Evolutionary conservation across 202 grass and related monocot genomes (phyloP).

Genomic region (Panicum virgatum): DNA sequence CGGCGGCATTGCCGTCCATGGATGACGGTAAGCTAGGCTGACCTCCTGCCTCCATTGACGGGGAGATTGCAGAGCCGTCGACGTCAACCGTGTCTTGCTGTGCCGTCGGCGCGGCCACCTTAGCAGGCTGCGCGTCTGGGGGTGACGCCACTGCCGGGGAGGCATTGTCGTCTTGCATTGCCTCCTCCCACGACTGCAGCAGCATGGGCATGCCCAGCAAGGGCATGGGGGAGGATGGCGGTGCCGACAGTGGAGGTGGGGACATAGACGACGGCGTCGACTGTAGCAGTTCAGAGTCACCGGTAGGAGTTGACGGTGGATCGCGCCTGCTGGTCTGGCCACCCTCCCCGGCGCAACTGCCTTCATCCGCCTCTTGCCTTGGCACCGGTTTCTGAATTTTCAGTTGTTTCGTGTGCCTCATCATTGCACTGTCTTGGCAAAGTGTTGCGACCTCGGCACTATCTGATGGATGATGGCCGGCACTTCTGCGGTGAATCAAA

Average conservation of each 20-base stretch:
- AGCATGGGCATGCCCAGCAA: constrained; percentile 34
- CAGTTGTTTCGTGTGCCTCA: background rate
- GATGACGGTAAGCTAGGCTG: background rate
- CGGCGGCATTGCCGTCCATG: background rate
- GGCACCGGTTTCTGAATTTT: background rate
- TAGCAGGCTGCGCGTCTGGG: no score
- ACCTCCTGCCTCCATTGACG: background rate
- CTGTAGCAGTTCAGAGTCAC: background rate
- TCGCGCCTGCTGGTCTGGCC: background rate
- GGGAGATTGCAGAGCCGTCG: background rate
- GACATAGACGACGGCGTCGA: background rate
- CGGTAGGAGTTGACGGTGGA: background rate
- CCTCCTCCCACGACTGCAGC: constrained; percentile 16
- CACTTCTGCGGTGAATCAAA: background rate
- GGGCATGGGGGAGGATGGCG: constrained; percentile 15
- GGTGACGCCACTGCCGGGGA: background rate
- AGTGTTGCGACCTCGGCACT: background rate
- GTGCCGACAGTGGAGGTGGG: constrained; percentile 18
- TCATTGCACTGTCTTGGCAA: background rate
- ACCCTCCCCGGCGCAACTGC: background rate
- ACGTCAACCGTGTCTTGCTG: background rate
- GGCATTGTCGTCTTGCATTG: background rate
- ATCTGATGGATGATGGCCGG: background rate
- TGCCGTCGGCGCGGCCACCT: background rate
- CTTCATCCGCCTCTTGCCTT: background rate